Percentiles rank a stretch among this genome's conserved stretches.
Evolutionary conservation across 306 rosid genomes (phyloP).

Genomic region (Inga laurina): DNA sequence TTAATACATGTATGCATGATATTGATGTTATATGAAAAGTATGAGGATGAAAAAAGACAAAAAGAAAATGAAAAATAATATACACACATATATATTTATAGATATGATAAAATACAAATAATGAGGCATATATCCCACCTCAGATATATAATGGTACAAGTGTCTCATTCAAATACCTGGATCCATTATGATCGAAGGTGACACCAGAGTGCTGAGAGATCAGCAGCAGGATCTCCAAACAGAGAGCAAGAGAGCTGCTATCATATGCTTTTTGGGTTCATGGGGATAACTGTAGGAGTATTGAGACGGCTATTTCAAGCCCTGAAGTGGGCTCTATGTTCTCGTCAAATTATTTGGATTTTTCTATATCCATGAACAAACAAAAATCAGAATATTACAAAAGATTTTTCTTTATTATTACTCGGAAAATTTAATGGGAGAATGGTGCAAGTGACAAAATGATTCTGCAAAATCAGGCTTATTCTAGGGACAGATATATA

Average conservation of each 20-base stretch:
- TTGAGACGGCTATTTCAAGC: background rate
- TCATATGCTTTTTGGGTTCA: background rate
- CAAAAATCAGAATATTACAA: background rate
- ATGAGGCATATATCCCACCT: background rate
- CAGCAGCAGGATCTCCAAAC: background rate
- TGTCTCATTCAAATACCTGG: background rate
- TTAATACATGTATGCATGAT: background rate
- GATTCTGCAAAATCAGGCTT: no score
- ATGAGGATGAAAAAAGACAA: no score
- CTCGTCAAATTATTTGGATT: background rate
- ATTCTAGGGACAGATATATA: no score
- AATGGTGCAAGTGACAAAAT: no score
- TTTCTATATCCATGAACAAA: background rate
- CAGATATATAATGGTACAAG: background rate
- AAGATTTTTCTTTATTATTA: no score
- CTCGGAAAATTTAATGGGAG: no score
- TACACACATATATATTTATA: no score
- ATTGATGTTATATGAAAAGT: no score
- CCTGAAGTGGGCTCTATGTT: background rate
- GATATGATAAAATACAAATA: no score
- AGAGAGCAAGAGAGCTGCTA: background rate
- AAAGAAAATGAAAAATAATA: no score
- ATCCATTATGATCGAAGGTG: background rate
- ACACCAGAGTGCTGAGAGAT: background rate
- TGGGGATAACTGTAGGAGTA: background rate